A percentile compares a stretch with the other conserved stretches of the same genome.
phyloP scores from a whole-genome alignment of 2,329 filamentous ascomycete species.

The Aspergillus sp. region DNA sequence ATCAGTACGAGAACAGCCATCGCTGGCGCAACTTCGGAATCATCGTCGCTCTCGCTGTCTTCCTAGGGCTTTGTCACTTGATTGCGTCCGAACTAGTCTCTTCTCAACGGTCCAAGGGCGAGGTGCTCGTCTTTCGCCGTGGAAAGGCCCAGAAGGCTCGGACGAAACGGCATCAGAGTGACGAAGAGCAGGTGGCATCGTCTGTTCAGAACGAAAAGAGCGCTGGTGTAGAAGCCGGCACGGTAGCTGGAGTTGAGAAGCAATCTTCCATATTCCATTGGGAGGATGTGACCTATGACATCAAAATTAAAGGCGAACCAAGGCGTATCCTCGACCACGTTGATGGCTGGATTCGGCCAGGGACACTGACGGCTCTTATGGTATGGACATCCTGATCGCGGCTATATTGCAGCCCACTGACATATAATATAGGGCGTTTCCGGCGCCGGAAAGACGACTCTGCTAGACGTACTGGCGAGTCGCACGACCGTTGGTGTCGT shows the following conservation, averaged over 20 bases:
- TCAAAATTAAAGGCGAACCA: conserved; percentile 59
- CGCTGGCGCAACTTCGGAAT: conserved; percentile 71
- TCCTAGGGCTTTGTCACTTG: conserved; percentile 64
- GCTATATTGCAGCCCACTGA: not conserved
- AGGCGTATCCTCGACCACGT: conserved; percentile 79
- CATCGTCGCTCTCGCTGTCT: conserved; percentile 61
- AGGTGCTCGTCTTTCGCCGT: conserved; percentile 72
- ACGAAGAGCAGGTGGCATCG: not conserved
- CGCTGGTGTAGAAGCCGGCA: not conserved
- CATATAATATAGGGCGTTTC: conserved; percentile 60
- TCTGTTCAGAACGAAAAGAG: not conserved
- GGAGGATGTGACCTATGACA: conserved; percentile 12
- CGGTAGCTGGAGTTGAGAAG: not conserved
- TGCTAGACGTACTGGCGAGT: conserved; percentile 80
- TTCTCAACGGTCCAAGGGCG: conserved; percentile 70
- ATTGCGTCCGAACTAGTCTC: conserved; percentile 43
- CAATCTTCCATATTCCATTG: conserved; percentile 3
- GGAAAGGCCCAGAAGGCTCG: conserved; percentile 35
- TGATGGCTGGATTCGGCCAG: conserved; percentile 90
- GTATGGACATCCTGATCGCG: not conserved
- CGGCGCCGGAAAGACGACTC: conserved; percentile 85
- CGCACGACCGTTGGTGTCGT: conserved; percentile 85
- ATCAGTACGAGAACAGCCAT: conserved; percentile 58
- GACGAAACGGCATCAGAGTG: not conserved
- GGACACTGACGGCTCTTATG: conserved; percentile 86